Evolutionary conservation across 208 protist genomes (phyloP), one percentile per base, ranked within the genome.

Genomic region (Leishmania mexicana): DNA sequence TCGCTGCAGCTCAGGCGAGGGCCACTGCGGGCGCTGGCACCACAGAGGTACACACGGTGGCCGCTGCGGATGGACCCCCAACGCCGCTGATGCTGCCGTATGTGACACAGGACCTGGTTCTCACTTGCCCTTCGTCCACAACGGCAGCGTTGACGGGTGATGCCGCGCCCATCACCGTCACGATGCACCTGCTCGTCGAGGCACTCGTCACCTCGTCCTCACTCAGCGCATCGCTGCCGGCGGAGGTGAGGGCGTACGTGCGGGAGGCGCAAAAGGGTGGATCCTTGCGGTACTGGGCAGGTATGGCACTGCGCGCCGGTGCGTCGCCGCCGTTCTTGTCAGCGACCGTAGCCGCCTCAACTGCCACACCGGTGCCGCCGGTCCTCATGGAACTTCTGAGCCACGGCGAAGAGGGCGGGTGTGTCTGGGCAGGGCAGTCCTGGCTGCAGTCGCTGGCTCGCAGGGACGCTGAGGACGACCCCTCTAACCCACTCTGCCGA

Each of bases 1-100:
- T 94, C 38, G 57, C 65, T 17, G 86, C 90, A 6, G 86, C 89
- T 15, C 79, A 87, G 75, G 68, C 83, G 1, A 67, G 87, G 4
- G 80, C 76, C 19, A 75, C 42, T 8, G 71, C 77, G 2, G 58
- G 57, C 38, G 40, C 40, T 21, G 24, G 53, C 53, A n/a, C 19
- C 57, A 17, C 51, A 42, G 35, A 47, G 57, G 24, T 8, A 58
- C 11, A 45, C 35, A 8, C 28, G 13, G 21, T 24, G 38, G 6
- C 17, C 42, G 75, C 31, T n/a, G 19, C 51, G 7, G 58, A 68
- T 8, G 40, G 40, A 24, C 13, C 76, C 1, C 68, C 72, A 21
- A 5, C 71, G 13, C 75, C 45, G 71, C 65, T 71, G 65, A 28
- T 75, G 78, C 74, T 85, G n/a, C 75, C 78, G n/a, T 85, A 76